Evolutionary conservation across 2,329 filamentous ascomycete genomes (phyloP), one percentile per base, ranked within the genome.

Genomic region (Alternaria sp.): DNA sequence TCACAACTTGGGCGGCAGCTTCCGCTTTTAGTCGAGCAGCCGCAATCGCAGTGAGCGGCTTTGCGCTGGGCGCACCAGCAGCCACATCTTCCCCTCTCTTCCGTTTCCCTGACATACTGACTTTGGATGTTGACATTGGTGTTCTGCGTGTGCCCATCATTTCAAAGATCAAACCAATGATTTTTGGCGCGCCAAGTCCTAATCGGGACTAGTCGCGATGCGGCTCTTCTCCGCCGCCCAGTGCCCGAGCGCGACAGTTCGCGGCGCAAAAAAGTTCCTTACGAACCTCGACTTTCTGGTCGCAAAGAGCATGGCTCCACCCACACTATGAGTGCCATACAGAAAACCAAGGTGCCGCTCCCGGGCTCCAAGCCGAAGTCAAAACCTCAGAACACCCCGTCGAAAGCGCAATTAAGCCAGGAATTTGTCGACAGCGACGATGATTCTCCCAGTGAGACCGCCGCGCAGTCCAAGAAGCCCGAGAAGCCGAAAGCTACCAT

Each of bases 391-490:
- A 44, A 44, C 20, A 63, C 63, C 14, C 63, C 68, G 46, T 63
- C 72, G 47, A 77, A 75, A 68, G 41, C 67, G 43, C 60, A 63
- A 55, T 67, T 79, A 69, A 81, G 79, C 68, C 69, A 75, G 58
- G 80, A 82, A 70, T 71, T 76, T 18, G 63, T 81, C 12, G 68
- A 66, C 18, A 75, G 73, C 57, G 76, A 76, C 62, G 76, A 78
- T 69, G 73, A 78, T 60, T 77, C 75, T 21, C 63, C 67, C 30
- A 64, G 46, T 41, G 75, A 77, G 55, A 66, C 53, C 37, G 44
- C 65, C 44, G 61, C 67, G 11, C 64, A 64, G 55, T 26, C 67
- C 21, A 69, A 66, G 43, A 62, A 65, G 64, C 47, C 55, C 58
- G 62, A 60, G 45, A 77, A 73, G 63, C 60, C 72, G 9, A 66